Evolutionary conservation across 2,329 filamentous ascomycete genomes (phyloP).

Genomic region (Ascochyta clinopodiicola): DNA sequence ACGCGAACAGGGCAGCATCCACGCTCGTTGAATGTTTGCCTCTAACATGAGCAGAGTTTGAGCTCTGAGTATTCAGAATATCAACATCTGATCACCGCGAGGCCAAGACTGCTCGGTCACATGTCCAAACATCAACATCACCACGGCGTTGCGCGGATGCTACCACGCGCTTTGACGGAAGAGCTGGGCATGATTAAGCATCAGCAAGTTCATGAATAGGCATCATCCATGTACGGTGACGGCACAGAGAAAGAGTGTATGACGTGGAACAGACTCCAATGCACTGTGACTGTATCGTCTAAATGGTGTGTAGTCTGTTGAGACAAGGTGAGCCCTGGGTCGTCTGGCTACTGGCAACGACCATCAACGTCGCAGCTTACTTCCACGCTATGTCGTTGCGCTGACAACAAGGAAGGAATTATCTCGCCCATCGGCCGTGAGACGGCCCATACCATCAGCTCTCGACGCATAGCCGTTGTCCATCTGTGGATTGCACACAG

Average conservation of each 20-base stretch:
- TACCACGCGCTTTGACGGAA: neutral
- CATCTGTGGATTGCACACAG: too few relatives aligned
- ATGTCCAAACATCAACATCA: neutral
- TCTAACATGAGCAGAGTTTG: neutral
- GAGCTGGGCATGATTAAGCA: neutral
- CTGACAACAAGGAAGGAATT: too few relatives aligned
- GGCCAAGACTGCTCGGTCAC: neutral
- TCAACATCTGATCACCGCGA: neutral
- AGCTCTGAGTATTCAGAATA: neutral
- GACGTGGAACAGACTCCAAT: too few relatives aligned
- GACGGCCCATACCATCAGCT: too few relatives aligned
- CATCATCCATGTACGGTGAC: conserved; percentile 1
- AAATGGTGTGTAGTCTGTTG: neutral
- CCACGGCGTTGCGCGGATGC: neutral
- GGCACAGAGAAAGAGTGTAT: neutral
- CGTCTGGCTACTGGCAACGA: too few relatives aligned
- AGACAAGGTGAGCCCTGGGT: neutral
- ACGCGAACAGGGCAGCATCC: conserved; percentile 4
- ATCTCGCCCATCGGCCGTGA: too few relatives aligned
- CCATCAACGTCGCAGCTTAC: neutral
- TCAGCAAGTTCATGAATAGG: neutral
- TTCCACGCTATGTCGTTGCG: too few relatives aligned
- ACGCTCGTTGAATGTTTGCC: conserved; percentile 6
- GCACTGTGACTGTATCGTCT: neutral
- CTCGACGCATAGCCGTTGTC: too few relatives aligned